These are phyloP conservation scores for Neurospora terricola DNA, from an alignment of 495 filamentous ascomycete genomes.

Conservation along the genomic window DNA sequence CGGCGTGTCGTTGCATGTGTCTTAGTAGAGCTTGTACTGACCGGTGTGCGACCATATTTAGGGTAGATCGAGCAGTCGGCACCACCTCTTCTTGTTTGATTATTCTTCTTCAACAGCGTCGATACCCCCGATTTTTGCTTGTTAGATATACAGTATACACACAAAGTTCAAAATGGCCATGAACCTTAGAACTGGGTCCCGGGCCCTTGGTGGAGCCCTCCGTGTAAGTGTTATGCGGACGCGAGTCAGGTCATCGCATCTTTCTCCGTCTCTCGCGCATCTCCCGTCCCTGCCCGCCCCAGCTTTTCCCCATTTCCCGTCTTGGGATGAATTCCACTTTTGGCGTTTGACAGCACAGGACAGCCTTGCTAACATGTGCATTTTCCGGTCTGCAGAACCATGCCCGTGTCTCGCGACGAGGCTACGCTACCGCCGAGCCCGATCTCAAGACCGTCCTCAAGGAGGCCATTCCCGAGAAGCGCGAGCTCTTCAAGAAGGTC, in stretches of 20 bases:
- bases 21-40: background rate
- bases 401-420: conserved; percentile 23
- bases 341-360: conserved; percentile 16
- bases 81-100: background rate
- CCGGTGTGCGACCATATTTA: background rate
- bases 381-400: conserved; percentile 8
- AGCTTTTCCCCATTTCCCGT: background rate
- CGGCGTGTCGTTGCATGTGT: background rate
- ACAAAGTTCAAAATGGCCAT: conserved; percentile 12
- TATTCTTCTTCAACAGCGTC: background rate
- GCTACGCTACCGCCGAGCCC: conserved; percentile 66
- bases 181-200: conserved; percentile 17
- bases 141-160: background rate
- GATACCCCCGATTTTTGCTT: background rate
- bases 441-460: conserved; percentile 80
- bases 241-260: background rate
- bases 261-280: background rate
- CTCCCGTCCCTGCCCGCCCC: background rate
- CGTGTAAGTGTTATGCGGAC: conserved; percentile 33
- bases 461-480: conserved; percentile 79
- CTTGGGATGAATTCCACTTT: background rate
- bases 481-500: conserved; percentile 83
- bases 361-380: conserved; percentile 18
- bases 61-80: background rate
- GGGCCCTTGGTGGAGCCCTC: conserved; percentile 34